Percentiles rank a stretch among this genome's conserved stretches.
These are phyloP conservation scores for Diaporthe vaccinii DNA, from an alignment of 2,329 filamentous ascomycete genomes.

Conservation along the genomic window DNA sequence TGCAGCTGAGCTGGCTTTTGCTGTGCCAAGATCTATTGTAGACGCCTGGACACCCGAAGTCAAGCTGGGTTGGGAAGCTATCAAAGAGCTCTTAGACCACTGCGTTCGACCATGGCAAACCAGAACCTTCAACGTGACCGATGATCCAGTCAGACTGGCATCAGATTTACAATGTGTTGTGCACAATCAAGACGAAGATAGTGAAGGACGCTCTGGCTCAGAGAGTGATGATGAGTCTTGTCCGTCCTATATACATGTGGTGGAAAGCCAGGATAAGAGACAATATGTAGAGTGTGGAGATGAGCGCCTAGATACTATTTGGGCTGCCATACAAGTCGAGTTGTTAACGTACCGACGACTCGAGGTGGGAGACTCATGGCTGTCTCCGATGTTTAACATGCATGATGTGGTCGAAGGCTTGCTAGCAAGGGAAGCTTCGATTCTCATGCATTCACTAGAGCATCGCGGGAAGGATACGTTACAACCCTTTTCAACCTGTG, in stretches of 20 bases:
- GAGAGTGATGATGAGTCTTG: background rate
- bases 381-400: background rate
- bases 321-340: constrained; percentile 29
- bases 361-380: background rate
- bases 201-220: background rate
- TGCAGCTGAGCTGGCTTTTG: constrained; percentile 13
- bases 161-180: no score
- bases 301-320: background rate
- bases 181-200: background rate
- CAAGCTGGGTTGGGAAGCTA: background rate
- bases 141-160: background rate
- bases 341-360: constrained; percentile 8
- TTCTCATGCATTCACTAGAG: background rate
- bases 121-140: background rate
- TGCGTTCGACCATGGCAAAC: background rate
- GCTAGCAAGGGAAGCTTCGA: background rate
- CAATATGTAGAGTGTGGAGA: constrained; percentile 5
- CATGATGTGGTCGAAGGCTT: background rate
- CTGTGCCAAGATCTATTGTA: background rate
- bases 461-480: background rate
- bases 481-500: no score
- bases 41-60: background rate
- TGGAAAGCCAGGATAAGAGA: no score
- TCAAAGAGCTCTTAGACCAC: background rate
- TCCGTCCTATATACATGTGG: background rate